Evolutionary conservation across 2,329 filamentous ascomycete genomes (phyloP).

Genomic region (Cytospora leucostoma): DNA sequence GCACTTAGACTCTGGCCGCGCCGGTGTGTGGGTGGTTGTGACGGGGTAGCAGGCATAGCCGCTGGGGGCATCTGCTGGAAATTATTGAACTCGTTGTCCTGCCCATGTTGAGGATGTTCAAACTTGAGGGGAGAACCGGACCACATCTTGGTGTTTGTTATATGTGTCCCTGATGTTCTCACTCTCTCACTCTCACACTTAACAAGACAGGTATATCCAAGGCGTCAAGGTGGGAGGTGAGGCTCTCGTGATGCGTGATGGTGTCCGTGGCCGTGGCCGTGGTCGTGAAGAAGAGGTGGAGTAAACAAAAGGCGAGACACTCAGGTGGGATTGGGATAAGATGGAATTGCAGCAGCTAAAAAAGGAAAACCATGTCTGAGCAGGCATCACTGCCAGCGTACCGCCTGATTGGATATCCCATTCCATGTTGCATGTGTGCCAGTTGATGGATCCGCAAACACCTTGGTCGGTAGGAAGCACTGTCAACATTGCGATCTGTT

Average conservation of each 20-base stretch:
- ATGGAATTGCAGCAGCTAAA: not conserved
- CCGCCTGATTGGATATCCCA: not conserved
- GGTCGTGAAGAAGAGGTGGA: not conserved
- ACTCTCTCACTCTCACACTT: not conserved
- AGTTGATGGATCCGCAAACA: not conserved
- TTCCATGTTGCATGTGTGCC: not conserved
- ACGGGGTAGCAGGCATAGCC: conserved; percentile 25
- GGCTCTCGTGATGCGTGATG: too few relatives aligned
- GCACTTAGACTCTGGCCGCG: conserved; percentile 26
- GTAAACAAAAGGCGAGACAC: not conserved
- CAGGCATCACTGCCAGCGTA: not conserved
- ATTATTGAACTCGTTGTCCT: conserved; percentile 25
- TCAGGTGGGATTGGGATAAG: not conserved
- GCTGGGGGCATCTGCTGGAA: conserved; percentile 25
- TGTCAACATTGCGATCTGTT: conserved; percentile 1
- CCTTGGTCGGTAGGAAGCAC: not conserved
- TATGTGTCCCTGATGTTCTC: not conserved
- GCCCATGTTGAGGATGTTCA: conserved; percentile 24
- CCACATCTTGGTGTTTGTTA: conserved; percentile 23
- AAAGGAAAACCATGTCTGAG: not conserved
- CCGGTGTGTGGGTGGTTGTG: conserved; percentile 17
- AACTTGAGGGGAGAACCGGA: conserved; percentile 26
- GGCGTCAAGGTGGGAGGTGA: not conserved
- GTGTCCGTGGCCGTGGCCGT: not conserved
- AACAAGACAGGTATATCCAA: not conserved